Evolutionary conservation across 2,329 filamentous ascomycete species (phyloP), one percentile per base, ranked within the genome.

Genomic region (Aspergillus sp.): DNA sequence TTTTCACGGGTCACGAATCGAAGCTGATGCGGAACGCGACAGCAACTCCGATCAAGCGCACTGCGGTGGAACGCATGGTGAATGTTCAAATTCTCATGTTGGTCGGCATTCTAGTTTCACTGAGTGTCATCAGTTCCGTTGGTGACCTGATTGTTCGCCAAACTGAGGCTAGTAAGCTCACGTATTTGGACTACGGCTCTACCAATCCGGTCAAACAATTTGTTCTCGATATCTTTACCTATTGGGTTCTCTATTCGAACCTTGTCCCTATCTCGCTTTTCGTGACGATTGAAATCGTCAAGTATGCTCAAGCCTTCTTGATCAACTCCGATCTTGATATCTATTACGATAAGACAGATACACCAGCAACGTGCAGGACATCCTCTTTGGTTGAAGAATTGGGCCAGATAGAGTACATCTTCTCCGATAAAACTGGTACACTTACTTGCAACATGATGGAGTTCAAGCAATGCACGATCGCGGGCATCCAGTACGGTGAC

Each of bases 361-460:
- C 94, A 0, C 92, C 95, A 12, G 93, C 95, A 5, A 96, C 95
- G 66, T 99, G 95, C 78, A 87, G 95, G 69, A 99, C 95, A 0
- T 98, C 94, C 2, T 97, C 93, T 67, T 82, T 99, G 73, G 95
- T 99, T 10, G 95, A 99, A 79, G 96, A 99, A 73, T 80, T 99
- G 48, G 95, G 95, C 58, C 97, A 98, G 85, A 96, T 99, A 48
- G 95, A 98, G 72, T 99, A 96, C 71, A 95, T 99, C 65, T 99
- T 99, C 76, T 97, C 92, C 0, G 94, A 98, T 81, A 98, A 98
- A 81, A 98, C 94, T 1, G 94, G 94, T 47, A 98, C 94, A 4
- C 81, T 98, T 70, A 98, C 94, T n/a, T 96, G 93, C 79, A 98
- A 98, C 73, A 89, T 92, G 84, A 98, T 99, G 95, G 94, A 98